Conservation (phyloP, 1,139 yeast species). For the Scheffersomyces quercinus region DNA sequence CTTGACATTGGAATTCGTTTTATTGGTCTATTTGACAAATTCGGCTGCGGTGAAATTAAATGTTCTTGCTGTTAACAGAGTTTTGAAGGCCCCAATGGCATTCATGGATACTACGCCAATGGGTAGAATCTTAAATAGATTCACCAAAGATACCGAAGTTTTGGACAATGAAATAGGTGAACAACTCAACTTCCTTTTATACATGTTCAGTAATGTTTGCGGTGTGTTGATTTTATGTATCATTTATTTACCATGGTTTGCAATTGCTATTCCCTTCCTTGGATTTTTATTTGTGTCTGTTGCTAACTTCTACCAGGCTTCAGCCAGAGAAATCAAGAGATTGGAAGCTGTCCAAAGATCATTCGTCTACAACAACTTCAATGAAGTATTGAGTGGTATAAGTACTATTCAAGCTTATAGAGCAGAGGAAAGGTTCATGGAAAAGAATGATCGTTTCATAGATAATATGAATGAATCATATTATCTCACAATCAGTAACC, state of each 20-base stretch:
- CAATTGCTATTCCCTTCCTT: conserved; percentile 20
- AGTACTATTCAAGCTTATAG: conserved; percentile 19
- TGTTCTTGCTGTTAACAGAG: conserved; percentile 34
- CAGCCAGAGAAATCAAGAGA: conserved; percentile 21
- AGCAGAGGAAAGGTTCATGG: conserved; percentile 11
- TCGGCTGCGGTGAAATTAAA: conserved; percentile 38
- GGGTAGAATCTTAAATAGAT: conserved; percentile 59
- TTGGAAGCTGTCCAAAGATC: conserved; percentile 21
- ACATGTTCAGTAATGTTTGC: conserved; percentile 50
- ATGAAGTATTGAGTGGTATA: conserved; percentile 20
- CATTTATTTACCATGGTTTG: conserved; percentile 53
- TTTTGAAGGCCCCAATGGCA: conserved; percentile 55
- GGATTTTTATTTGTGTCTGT: conserved; percentile 13
- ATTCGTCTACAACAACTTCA: conserved; percentile 21
- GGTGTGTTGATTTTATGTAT: conserved; percentile 68
- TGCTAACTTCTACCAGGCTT: conserved; percentile 20
- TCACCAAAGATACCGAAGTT: conserved; percentile 80
- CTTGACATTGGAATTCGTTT: conserved; percentile 7
- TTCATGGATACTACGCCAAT: conserved; percentile 59
- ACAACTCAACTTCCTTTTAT: conserved; percentile 49
- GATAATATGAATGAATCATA: conserved; percentile 20
- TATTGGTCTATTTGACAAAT: conserved; percentile 9
- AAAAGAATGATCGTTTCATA: conserved; percentile 14
- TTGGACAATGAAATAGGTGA: conserved; percentile 72
- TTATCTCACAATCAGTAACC: conserved; percentile 16